phyloP scores from a whole-genome alignment of 768 basidiomycete genomes.

The Inosperma sp. region DNA sequence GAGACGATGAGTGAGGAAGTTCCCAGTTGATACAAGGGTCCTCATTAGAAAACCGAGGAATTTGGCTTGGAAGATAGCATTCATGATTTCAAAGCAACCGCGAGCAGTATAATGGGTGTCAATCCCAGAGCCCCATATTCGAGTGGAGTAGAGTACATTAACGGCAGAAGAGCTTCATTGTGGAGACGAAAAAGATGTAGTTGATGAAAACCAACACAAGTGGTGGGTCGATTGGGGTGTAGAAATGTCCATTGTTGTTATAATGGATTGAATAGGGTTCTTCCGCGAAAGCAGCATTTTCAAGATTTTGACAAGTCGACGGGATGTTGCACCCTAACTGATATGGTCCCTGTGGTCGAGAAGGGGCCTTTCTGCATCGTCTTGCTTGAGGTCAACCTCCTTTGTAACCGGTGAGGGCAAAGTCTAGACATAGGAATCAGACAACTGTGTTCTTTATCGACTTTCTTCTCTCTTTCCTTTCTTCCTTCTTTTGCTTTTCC shows the following conservation, averaged over 20 bases:
- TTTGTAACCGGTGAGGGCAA: slow-evolving; percentile 25
- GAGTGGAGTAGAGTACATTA: slow-evolving; percentile 54
- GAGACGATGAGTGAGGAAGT: slow-evolving; percentile 32
- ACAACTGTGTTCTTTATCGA: neutral
- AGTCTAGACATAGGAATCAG: slow-evolving; percentile 24
- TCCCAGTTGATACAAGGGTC: slow-evolving; percentile 51
- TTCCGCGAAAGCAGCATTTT: slow-evolving; percentile 3
- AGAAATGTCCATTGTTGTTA: slow-evolving; percentile 5
- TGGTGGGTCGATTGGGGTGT: slow-evolving; percentile 25
- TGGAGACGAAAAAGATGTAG: slow-evolving; percentile 34
- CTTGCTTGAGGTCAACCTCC: slow-evolving; percentile 7
- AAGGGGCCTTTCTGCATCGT: neutral
- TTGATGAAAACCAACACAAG: slow-evolving; percentile 30
- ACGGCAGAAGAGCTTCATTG: slow-evolving; percentile 34
- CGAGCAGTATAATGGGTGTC: slow-evolving; percentile 42
- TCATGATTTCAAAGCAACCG: slow-evolving; percentile 38
- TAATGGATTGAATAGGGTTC: slow-evolving; percentile 11
- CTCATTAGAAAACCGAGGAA: slow-evolving; percentile 50
- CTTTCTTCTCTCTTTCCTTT: too few relatives aligned
- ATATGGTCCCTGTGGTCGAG: slow-evolving; percentile 5
- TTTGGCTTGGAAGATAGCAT: too few relatives aligned
- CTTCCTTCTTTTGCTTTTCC: too few relatives aligned
- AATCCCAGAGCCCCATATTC: slow-evolving; percentile 62
- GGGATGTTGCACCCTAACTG: neutral
- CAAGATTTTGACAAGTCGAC: slow-evolving; percentile 8